Base-by-base conservation (phyloP, 148 eudicot species). In the Camellia japonica region DNA sequence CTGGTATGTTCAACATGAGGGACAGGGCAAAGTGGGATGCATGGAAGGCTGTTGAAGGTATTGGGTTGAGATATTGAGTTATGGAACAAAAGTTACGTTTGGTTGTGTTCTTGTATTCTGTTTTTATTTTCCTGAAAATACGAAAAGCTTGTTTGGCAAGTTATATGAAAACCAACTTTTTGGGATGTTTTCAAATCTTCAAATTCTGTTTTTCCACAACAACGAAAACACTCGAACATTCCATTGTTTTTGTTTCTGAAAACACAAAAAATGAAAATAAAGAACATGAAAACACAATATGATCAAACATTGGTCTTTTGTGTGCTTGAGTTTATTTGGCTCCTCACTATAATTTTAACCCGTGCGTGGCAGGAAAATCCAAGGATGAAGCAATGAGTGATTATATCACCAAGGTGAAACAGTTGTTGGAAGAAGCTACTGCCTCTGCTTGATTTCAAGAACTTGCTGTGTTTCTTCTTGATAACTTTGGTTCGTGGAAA, bases 391-490 rank as follows among this genome's bases (percentile, higher is more conserved):
- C 92, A 23, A 94, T 90, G 99, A 84, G 72, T 58, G 95, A 94
- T 64, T 97, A 97, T 80, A 88, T 97, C 88, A 97, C 99, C 64
- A 97, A 97, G 93, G 99, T 87, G 86, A 97, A 97, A 82, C 97
- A 94, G 83, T 78, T 97, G 88, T 82, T 87, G 66, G 99, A 97
- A 87, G 95, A 87, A 82, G 93, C 89, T 44, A 88, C 90, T 80
- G 78, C 84, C 46, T 55, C 88, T n/a, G 79, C 88, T 79, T 90
- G 73, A 87, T 75, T 62, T 64, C 68, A 68, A n/a, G 68, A 78
- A 70, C 20, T 61, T 14, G 61, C 0, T 60, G 69, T 19, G 13
- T 52, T 52, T 54, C 67, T 67, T 67, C 63, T 3, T 80, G 46
- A 63, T 19, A 7, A 23, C 47, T 46, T 60, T 59, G 41, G 60